Evolutionary conservation across 176 grass and related monocot species (phyloP).

Genomic region (Lolium multiflorum): DNA sequence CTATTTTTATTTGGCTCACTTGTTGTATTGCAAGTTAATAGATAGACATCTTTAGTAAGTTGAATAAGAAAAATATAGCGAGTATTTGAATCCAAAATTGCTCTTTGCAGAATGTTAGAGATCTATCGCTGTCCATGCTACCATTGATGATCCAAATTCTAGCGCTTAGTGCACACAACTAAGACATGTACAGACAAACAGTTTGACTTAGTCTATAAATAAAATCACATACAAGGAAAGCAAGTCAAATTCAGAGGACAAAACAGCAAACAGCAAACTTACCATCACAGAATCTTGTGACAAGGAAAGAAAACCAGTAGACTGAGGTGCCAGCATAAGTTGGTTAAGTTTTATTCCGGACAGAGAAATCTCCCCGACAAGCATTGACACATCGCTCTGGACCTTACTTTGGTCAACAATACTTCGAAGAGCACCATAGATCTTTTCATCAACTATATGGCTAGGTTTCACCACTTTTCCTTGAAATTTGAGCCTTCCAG

Average conservation of each 20-base stretch:
- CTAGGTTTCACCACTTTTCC: constrained; percentile 80
- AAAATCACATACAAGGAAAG: constrained; percentile 35
- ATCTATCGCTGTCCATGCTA: constrained; percentile 10
- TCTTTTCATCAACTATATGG: constrained; percentile 52
- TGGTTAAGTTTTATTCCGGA: constrained; percentile 93
- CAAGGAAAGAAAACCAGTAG: constrained; percentile 82
- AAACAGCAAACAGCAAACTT: constrained; percentile 50
- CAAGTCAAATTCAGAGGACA: constrained; percentile 5
- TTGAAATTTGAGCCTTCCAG: constrained; percentile 95
- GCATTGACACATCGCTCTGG: constrained; percentile 53
- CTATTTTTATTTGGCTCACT: constrained; percentile 3
- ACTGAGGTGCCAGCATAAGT: constrained; percentile 95
- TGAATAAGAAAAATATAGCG: constrained; percentile 4
- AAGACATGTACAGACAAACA: constrained; percentile 21
- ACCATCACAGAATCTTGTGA: constrained; percentile 79
- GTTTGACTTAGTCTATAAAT: constrained; percentile 1
- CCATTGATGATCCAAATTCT: constrained; percentile 9
- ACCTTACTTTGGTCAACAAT: constrained; percentile 45
- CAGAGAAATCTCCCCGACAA: constrained; percentile 88
- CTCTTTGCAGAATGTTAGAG: constrained; percentile 5
- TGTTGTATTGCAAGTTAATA: constrained; percentile 37
- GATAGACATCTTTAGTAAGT: not conserved
- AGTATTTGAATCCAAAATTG: constrained; percentile 15
- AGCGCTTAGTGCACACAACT: constrained; percentile 24
- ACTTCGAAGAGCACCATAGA: constrained; percentile 47